phyloP scores from a whole-genome alignment of 352 stramenopile genomes.

The Lagenidium giganteum region DNA sequence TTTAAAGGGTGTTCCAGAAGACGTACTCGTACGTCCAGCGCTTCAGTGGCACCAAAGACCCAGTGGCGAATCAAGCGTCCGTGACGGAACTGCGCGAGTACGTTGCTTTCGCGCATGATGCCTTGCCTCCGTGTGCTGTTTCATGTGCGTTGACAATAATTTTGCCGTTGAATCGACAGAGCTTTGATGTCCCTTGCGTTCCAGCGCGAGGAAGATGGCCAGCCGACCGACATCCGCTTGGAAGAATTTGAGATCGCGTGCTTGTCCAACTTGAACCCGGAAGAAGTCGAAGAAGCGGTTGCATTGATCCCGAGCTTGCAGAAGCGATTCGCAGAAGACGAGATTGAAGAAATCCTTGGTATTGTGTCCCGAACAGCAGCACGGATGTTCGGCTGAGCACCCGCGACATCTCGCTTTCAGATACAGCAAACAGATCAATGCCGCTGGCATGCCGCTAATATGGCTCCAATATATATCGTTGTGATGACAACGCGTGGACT shows the following conservation, averaged over 20 bases:
- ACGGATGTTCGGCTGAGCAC: conserved; percentile 76
- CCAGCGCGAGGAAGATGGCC: conserved; percentile 64
- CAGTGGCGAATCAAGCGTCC: conserved; percentile 86
- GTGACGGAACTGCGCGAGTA: conserved; percentile 87
- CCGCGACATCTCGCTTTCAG: background rate
- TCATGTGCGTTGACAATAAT: background rate
- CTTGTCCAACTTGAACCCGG: conserved; percentile 86
- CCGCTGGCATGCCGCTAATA: conserved; percentile 5
- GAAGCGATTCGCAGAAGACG: conserved; percentile 84
- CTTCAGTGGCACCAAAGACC: conserved; percentile 89
- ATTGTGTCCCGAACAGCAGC: conserved; percentile 85
- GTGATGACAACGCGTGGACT: too few relatives aligned
- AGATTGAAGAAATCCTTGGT: conserved; percentile 87
- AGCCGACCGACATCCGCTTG: conserved; percentile 71
- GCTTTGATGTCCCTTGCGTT: conserved; percentile 84
- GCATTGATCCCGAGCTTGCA: conserved; percentile 86
- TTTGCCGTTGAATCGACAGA: conserved; percentile 20
- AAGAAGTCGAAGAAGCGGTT: conserved; percentile 85
- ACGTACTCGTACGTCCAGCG: conserved; percentile 90
- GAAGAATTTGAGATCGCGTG: conserved; percentile 90
- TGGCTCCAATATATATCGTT: too few relatives aligned
- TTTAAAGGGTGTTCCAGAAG: conserved; percentile 83
- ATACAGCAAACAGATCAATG: conserved; percentile 4
- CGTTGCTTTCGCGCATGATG: too few relatives aligned
- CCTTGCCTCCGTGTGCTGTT: background rate